Base-by-base conservation (phyloP, 768 basidiomycete species). In the Clitopilus passeckerianus region DNA sequence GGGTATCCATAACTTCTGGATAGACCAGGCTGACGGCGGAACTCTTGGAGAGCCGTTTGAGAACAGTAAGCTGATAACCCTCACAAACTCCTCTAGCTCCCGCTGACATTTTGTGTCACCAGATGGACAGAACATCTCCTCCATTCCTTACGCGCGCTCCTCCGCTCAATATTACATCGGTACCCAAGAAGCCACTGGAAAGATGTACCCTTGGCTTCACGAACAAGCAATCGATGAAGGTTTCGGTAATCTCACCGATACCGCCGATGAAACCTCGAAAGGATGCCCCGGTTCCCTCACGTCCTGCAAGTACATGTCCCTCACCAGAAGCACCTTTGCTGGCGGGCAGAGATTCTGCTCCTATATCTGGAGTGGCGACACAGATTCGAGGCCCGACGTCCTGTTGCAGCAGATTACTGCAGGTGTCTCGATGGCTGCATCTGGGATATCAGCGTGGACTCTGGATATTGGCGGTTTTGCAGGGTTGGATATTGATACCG, bases 181-280 rank as follows among this genome's bases (percentile, higher is more conserved):
- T 1, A 70, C 74, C 1, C 74, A 75, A 61, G 74, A 75, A 60
- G 68, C 63, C 10, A 54, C 67, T 23, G 74, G 74, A 5, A 75
- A 75, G 60, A 71, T 73, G 70, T 75, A 75, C 55, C 72, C 74
- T 0, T 75, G 71, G 71, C 59, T 74, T n/a, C 74, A 75, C 44
- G 72, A 75, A 57, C 72, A 74, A 63, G 74, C 72, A 16, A 75
- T 75, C 41, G 63, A 75, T 18, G 74, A 75, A 61, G 70, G 71
- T 9, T 66, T 74, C 53, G 64, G 65, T n/a, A 75, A 75, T 57
- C 66, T 75, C 2, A 75, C 72, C 3, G 65, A 56, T 18, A 15
- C 37, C 5, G 53, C 62, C 1, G 59, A 64, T 27, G 59, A 57
- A 8, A 20, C 60, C 7, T 54, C 62, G 14, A 30, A 30, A 30